phyloP scores from a whole-genome alignment of 768 basidiomycete genomes.

The Leccinum longicurvipes region DNA sequence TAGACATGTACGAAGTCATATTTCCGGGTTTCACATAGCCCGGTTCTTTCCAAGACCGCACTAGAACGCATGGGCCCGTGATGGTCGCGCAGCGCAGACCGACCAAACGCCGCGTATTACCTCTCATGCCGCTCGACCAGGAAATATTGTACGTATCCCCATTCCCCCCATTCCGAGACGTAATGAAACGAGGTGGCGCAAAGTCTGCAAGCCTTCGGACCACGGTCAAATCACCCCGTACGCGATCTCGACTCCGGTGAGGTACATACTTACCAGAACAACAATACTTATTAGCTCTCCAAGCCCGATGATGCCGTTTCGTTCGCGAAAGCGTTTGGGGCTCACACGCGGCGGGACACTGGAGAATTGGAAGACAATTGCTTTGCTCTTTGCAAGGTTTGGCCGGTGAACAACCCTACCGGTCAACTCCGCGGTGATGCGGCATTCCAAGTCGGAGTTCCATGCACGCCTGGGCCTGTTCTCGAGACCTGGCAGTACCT shows the following conservation, averaged over 20 bases:
- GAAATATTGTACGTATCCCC: background rate
- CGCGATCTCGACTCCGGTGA: background rate
- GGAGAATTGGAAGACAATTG: background rate
- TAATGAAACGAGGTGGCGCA: conserved; percentile 9
- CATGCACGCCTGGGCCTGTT: background rate
- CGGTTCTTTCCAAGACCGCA: background rate
- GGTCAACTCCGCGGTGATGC: background rate
- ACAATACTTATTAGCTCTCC: background rate
- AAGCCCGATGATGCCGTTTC: background rate
- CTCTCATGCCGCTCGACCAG: conserved; percentile 2
- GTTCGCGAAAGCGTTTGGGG: background rate
- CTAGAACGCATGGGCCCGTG: background rate
- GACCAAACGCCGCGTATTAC: conserved; percentile 9
- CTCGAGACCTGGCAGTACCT: background rate
- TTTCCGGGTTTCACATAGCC: background rate
- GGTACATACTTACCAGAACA: background rate
- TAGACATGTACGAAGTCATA: conserved; percentile 4
- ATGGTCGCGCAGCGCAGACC: background rate
- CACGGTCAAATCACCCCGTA: background rate
- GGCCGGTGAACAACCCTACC: background rate
- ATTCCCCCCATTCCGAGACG: background rate
- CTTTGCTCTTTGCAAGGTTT: too few species aligned
- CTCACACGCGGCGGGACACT: background rate
- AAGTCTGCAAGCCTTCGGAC: background rate
- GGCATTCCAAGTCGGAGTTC: background rate